phyloP scores from a whole-genome alignment of 2,329 filamentous ascomycete species.

The Paraphaeosphaeria minitans region DNA sequence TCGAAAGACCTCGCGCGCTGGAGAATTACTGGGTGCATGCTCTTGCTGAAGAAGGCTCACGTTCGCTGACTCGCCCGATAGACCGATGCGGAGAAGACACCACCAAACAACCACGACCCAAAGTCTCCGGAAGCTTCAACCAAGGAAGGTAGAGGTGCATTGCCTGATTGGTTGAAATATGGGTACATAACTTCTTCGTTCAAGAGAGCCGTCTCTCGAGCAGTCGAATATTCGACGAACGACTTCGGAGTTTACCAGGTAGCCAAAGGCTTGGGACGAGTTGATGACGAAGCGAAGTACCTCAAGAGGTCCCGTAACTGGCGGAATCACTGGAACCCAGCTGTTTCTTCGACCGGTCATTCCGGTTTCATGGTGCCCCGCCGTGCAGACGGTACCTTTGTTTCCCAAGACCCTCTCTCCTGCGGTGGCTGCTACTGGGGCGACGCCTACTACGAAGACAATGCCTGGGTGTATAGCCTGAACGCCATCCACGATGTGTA shows the following conservation, averaged over 20 bases:
- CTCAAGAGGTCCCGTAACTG: constrained; percentile 69
- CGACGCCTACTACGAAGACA: constrained; percentile 65
- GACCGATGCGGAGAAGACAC: constrained; percentile 68
- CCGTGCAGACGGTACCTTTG: constrained; percentile 55
- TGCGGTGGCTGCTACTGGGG: constrained; percentile 72
- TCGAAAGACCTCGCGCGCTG: neutral
- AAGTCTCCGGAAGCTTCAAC: constrained; percentile 63
- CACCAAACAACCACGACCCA: constrained; percentile 63
- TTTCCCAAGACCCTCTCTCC: constrained; percentile 54
- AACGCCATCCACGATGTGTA: constrained; percentile 70
- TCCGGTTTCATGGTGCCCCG: constrained; percentile 70
- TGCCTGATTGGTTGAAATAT: constrained; percentile 69
- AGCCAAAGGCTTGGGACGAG: constrained; percentile 61
- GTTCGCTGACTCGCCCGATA: constrained; percentile 28
- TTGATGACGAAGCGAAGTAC: constrained; percentile 61
- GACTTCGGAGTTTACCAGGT: constrained; percentile 72
- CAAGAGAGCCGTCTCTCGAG: constrained; percentile 65
- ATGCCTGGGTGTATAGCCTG: constrained; percentile 70
- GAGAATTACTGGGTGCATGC: neutral
- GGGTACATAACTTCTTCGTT: constrained; percentile 70
- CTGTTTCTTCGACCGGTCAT: constrained; percentile 63
- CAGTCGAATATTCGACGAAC: constrained; percentile 71
- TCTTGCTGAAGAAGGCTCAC: neutral
- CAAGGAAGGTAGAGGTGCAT: constrained; percentile 69
- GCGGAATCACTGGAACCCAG: constrained; percentile 72